A percentile compares a stretch with the other conserved stretches of the same genome.
phyloP scores from a whole-genome alignment of 73 alveolate genomes.

The Effrenium voratum region DNA sequence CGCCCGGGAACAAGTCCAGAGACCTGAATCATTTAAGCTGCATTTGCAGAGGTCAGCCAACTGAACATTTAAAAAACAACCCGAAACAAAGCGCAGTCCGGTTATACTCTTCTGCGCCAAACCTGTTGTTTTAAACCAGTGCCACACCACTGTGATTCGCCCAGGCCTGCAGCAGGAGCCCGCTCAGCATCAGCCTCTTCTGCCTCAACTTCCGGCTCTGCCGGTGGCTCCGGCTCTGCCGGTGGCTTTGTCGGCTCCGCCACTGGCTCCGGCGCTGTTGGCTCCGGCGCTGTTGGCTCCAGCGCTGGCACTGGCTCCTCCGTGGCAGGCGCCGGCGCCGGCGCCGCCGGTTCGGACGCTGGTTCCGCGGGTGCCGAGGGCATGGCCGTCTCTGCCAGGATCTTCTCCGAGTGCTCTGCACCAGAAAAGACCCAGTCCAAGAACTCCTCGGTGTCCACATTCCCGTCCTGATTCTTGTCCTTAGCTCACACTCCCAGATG shows the following conservation, averaged over 20 bases:
- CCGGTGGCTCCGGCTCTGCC: not conserved
- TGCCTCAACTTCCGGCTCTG: not conserved
- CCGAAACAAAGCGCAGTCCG: no score
- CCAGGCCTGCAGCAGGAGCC: not conserved
- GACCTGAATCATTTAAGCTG: no score
- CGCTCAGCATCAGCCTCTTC: not conserved
- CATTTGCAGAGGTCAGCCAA: no score
- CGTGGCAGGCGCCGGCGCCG: not conserved
- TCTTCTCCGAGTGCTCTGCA: conserved; percentile 62
- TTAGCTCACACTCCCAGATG: not conserved
- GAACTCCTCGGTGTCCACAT: conserved; percentile 63
- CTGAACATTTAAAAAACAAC: no score
- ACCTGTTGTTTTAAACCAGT: no score
- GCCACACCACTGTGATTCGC: no score
- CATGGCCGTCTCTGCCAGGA: conserved; percentile 56
- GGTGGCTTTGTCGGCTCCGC: not conserved
- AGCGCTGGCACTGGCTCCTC: not conserved
- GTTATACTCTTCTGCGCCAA: no score
- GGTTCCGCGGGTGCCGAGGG: no score
- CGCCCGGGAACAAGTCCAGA: no score
- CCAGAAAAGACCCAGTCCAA: conserved; percentile 89
- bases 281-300: not conserved
- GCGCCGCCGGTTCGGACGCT: no score
- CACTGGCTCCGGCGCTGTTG: not conserved
- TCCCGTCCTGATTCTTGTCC: conserved; percentile 43